Evolutionary conservation across 2,329 filamentous ascomycete species (phyloP).

Genomic region (Claviceps fusiformis): DNA sequence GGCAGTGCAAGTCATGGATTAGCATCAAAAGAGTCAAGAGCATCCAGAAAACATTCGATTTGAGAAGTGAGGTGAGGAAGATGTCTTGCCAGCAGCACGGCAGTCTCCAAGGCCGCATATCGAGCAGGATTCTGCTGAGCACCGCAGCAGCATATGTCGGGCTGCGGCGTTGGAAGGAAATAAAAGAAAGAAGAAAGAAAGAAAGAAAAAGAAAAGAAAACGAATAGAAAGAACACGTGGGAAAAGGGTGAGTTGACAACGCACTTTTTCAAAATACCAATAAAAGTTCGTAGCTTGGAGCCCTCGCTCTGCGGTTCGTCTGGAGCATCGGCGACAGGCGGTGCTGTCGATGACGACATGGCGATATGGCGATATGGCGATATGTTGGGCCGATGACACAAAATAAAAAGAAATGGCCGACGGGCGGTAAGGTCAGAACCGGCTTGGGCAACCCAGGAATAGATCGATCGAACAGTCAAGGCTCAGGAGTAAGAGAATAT

Average conservation of each 20-base stretch:
- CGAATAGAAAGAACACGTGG: too few species aligned
- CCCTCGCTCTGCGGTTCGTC: conserved; percentile 55
- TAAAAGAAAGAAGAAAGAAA: neutral
- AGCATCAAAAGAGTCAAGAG: neutral
- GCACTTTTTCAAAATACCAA: conserved; percentile 79
- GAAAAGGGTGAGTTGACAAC: conserved; percentile 15
- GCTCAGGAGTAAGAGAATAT: neutral
- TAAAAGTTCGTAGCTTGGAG: conserved; percentile 79
- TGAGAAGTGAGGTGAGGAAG: too few species aligned
- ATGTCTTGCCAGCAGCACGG: neutral
- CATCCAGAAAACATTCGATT: too few species aligned
- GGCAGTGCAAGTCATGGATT: conserved; percentile 4
- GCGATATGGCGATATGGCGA: conserved; percentile 8
- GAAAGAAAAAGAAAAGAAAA: too few species aligned
- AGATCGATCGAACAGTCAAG: neutral
- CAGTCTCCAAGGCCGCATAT: neutral
- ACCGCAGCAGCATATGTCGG: too few species aligned
- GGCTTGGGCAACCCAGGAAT: neutral
- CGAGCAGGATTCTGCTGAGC: neutral
- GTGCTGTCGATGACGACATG: conserved; percentile 26
- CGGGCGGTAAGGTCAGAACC: neutral
- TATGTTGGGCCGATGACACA: neutral
- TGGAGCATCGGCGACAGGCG: conserved; percentile 18
- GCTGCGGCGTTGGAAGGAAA: too few species aligned
- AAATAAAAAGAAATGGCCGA: too few species aligned